These are phyloP conservation scores for Tetrapisispora fleetii DNA, from an alignment of 805 yeast genomes.

Conservation along the genomic window DNA sequence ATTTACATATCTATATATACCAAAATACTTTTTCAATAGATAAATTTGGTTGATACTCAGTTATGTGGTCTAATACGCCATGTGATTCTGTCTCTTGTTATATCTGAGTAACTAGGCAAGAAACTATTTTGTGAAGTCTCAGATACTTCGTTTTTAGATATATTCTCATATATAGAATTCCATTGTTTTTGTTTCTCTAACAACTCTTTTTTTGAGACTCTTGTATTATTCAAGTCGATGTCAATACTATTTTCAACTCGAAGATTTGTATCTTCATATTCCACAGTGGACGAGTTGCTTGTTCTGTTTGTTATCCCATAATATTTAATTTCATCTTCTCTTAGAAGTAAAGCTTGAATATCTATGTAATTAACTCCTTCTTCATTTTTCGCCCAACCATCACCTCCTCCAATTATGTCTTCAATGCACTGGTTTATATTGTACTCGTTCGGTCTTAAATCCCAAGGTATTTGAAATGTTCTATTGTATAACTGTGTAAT, in stretches of 20 bases:
- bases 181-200: slow-evolving; percentile 19
- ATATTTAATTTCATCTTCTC: slow-evolving; percentile 20
- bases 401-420: slow-evolving; percentile 65
- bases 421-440: slow-evolving; percentile 63
- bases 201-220: slow-evolving; percentile 22
- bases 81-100: slow-evolving; percentile 1
- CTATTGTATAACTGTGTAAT: slow-evolving; percentile 41
- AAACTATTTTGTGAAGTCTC: not conserved
- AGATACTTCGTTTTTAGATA: not conserved
- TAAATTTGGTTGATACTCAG: not conserved
- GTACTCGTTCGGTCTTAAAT: slow-evolving; percentile 42
- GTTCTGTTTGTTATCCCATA: slow-evolving; percentile 3
- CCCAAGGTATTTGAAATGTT: slow-evolving; percentile 56
- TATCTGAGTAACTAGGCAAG: not conserved
- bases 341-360: slow-evolving; percentile 22
- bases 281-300: not conserved
- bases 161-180: slow-evolving; percentile 5
- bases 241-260: slow-evolving; percentile 5
- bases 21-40: not conserved
- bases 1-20: not conserved
- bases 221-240: not conserved
- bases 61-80: not conserved
- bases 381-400: slow-evolving; percentile 50
- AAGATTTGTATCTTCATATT: not conserved
- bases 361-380: slow-evolving; percentile 27